phyloP scores from a whole-genome alignment of 108 stramenopile genomes.

The Nitzschia sp. region DNA sequence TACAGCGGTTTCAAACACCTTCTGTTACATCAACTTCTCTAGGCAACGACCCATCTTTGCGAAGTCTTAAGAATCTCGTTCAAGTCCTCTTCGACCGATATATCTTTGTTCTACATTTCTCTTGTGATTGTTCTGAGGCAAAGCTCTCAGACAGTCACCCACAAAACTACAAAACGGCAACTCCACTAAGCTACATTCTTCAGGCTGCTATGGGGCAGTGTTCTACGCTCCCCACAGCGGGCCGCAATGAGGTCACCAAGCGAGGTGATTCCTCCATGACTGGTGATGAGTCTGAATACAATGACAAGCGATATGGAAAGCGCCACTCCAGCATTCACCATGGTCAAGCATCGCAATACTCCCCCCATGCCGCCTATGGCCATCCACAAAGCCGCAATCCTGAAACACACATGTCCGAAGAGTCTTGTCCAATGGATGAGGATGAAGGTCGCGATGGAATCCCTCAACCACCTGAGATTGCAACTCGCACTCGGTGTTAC shows the following conservation, averaged over 20 bases:
- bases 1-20: neutral
- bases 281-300: slow-evolving; percentile 6
- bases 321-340: slow-evolving; percentile 11
- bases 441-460: slow-evolving; percentile 40
- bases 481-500: slow-evolving; percentile 67
- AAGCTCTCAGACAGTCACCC: slow-evolving; percentile 35
- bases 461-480: slow-evolving; percentile 48
- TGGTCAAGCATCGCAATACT: slow-evolving; percentile 3
- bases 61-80: neutral
- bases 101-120: neutral
- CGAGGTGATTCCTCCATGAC: slow-evolving; percentile 17
- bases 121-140: slow-evolving; percentile 34
- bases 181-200: slow-evolving; percentile 61
- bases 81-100: neutral
- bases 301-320: slow-evolving; percentile 20
- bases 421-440: slow-evolving; percentile 42
- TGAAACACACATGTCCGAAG: neutral
- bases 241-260: slow-evolving; percentile 22
- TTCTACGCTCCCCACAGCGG: slow-evolving; percentile 65
- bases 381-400: slow-evolving; percentile 32
- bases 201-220: slow-evolving; percentile 79
- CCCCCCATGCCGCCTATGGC: slow-evolving; percentile 8
- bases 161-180: slow-evolving; percentile 37
- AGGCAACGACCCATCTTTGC: slow-evolving; percentile 1
- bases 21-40: neutral